Percentiles rank a stretch among this genome's conserved stretches.
Evolutionary conservation across 2,329 filamentous ascomycete genomes (phyloP).

Genomic region (Clonostachys solani): DNA sequence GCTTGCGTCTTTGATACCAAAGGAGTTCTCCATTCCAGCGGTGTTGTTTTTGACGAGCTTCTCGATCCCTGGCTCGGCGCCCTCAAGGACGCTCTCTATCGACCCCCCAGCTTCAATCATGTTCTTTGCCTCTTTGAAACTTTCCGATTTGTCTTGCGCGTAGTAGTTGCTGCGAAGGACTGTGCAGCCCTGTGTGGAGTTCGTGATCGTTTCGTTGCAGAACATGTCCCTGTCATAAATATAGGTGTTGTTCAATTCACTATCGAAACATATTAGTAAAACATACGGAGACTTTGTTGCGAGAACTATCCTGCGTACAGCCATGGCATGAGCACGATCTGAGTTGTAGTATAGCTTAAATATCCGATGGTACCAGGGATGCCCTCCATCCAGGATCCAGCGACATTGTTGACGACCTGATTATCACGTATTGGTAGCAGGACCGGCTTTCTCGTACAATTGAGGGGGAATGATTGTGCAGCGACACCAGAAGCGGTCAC

Average conservation of each 20-base stretch:
- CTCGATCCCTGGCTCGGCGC: constrained; percentile 11
- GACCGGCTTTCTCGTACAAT: not conserved
- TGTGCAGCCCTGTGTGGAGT: constrained; percentile 18
- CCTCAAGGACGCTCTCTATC: constrained; percentile 6
- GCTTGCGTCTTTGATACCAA: too few relatives aligned
- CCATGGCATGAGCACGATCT: constrained; percentile 21
- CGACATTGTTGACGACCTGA: constrained; percentile 12
- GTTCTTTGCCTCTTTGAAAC: constrained; percentile 2
- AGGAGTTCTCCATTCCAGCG: constrained; percentile 1
- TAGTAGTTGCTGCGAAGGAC: constrained; percentile 12
- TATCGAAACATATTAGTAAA: constrained; percentile 6
- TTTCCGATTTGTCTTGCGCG: constrained; percentile 7
- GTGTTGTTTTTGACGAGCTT: constrained; percentile 10
- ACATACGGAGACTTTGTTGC: too few relatives aligned
- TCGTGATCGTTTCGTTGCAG: constrained; percentile 17
- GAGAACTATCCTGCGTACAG: constrained; percentile 11
- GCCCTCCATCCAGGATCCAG: constrained; percentile 18
- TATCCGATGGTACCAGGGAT: constrained; percentile 16
- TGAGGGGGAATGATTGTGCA: too few relatives aligned
- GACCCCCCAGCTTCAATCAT: constrained; percentile 12
- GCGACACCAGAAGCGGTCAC: too few relatives aligned
- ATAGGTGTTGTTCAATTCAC: constrained; percentile 27
- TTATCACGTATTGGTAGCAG: constrained; percentile 6
- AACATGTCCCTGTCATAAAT: constrained; percentile 19
- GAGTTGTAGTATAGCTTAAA: constrained; percentile 9